Evolutionary conservation across 2,329 filamentous ascomycete species (phyloP).

Genomic region (Periconia digitata): DNA sequence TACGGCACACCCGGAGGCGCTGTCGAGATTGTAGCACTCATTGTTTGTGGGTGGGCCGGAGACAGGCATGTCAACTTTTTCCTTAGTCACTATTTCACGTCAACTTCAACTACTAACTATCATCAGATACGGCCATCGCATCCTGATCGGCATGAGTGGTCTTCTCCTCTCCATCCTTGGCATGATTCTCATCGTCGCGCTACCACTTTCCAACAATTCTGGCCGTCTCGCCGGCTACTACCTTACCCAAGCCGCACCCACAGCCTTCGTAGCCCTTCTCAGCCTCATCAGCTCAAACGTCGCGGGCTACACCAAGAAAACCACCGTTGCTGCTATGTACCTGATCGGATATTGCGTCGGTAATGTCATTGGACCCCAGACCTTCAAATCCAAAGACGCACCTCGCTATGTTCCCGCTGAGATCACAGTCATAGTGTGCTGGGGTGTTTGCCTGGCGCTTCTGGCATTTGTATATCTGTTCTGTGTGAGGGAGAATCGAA

Average conservation of each 20-base stretch:
- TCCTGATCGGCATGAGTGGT: conserved; percentile 58
- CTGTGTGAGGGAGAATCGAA: conserved; percentile 60
- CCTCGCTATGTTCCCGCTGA: conserved; percentile 63
- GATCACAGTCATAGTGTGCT: conserved; percentile 65
- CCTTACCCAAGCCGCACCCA: conserved; percentile 61
- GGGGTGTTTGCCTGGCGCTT: conserved; percentile 55
- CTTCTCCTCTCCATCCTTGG: conserved; percentile 59
- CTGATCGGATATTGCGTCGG: conserved; percentile 46
- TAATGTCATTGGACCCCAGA: conserved; percentile 45
- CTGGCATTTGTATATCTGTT: conserved; percentile 65
- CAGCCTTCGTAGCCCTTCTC: conserved; percentile 65
- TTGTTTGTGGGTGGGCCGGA: conserved; percentile 59
- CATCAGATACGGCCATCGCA: conserved; percentile 53
- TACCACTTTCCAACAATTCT: conserved; percentile 59
- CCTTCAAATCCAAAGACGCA: conserved; percentile 33
- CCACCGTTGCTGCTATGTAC: conserved; percentile 57
- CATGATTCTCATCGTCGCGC: conserved; percentile 64
- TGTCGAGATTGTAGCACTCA: conserved; percentile 62
- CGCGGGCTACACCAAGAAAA: conserved; percentile 62
- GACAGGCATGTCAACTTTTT: conserved; percentile 42
- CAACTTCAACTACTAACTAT: neutral
- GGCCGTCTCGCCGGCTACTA: conserved; percentile 68
- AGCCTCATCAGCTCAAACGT: conserved; percentile 66
- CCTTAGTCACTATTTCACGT: no score
- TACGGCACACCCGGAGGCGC: conserved; percentile 67